These are phyloP conservation scores for Vigna hirtella DNA, from an alignment of 306 rosid species.

Conservation along the genomic window DNA sequence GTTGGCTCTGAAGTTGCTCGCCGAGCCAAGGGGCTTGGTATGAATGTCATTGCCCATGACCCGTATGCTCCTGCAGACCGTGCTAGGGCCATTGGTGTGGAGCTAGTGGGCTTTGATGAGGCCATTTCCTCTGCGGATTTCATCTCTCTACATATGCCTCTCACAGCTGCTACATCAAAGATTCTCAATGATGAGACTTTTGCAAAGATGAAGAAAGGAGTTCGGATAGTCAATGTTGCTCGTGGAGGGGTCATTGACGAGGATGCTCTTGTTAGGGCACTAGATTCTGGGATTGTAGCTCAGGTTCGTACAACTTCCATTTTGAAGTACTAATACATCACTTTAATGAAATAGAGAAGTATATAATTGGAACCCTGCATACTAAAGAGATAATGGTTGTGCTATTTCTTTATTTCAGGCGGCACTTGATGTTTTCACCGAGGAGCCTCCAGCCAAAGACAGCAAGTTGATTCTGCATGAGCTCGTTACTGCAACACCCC, in stretches of 20 bases:
- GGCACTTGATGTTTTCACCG: constrained; percentile 93
- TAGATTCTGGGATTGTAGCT: constrained; percentile 91
- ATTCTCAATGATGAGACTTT: constrained; percentile 90
- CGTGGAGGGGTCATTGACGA: constrained; percentile 98
- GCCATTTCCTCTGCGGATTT: constrained; percentile 89
- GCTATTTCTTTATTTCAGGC: constrained; percentile 62
- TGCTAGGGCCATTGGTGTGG: constrained; percentile 96
- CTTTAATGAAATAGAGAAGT: neutral
- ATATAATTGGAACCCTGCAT: constrained; percentile 2
- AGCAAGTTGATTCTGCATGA: constrained; percentile 81
- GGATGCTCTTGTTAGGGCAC: constrained; percentile 91
- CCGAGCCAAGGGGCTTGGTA: constrained; percentile 97
- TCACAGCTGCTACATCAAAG: constrained; percentile 85
- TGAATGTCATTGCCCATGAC: constrained; percentile 95
- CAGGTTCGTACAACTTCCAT: constrained; percentile 61
- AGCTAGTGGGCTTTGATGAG: constrained; percentile 92
- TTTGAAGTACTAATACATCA: constrained; percentile 15
- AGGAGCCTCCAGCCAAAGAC: constrained; percentile 82
- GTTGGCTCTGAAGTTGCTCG: constrained; percentile 99
- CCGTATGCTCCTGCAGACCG: constrained; percentile 98
- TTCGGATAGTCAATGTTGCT: constrained; percentile 93
- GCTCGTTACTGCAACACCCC: constrained; percentile 95
- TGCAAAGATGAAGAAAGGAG: constrained; percentile 96
- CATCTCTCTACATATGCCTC: constrained; percentile 98
- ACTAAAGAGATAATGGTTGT: constrained; percentile 1